These are phyloP conservation scores for Penicillium sp. DNA, from an alignment of 2,329 filamentous ascomycete genomes.

Conservation along the genomic window DNA sequence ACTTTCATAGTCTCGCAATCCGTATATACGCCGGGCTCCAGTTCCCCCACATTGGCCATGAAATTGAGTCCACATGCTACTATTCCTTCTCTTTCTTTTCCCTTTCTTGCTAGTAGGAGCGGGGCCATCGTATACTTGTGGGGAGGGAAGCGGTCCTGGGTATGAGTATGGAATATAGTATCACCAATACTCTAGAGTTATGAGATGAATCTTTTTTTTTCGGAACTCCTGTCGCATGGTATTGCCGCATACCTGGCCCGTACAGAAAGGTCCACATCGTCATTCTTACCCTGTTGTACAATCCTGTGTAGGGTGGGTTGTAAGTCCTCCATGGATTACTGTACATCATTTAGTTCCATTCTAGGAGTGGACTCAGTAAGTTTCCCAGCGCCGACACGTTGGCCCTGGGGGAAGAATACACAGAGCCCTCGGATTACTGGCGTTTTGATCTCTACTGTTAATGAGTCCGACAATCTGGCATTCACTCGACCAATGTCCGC, in stretches of 20 bases:
- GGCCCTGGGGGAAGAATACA: constrained; percentile 34
- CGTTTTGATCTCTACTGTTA: constrained; percentile 25
- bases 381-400: constrained; percentile 28
- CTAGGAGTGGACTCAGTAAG: background rate
- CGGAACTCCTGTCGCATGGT: constrained; percentile 4
- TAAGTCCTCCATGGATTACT: background rate
- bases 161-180: background rate
- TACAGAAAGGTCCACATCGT: constrained; percentile 15
- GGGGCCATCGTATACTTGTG: constrained; percentile 1
- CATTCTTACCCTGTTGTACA: constrained; percentile 10
- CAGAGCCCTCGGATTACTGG: constrained; percentile 32
- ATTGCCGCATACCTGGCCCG: constrained; percentile 15
- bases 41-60: constrained; percentile 25
- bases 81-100: constrained; percentile 3
- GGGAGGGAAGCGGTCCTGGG: background rate
- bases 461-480: constrained; percentile 5
- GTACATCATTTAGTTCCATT: background rate
- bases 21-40: constrained; percentile 24
- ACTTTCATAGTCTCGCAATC: constrained; percentile 27
- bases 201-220: background rate
- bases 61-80: constrained; percentile 15
- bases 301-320: background rate
- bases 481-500: constrained; percentile 20
- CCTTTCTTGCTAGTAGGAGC: background rate
- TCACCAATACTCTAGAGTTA: background rate